phyloP scores from a whole-genome alignment of 495 filamentous ascomycete species.

The Hyaloscypha hepaticicola region DNA sequence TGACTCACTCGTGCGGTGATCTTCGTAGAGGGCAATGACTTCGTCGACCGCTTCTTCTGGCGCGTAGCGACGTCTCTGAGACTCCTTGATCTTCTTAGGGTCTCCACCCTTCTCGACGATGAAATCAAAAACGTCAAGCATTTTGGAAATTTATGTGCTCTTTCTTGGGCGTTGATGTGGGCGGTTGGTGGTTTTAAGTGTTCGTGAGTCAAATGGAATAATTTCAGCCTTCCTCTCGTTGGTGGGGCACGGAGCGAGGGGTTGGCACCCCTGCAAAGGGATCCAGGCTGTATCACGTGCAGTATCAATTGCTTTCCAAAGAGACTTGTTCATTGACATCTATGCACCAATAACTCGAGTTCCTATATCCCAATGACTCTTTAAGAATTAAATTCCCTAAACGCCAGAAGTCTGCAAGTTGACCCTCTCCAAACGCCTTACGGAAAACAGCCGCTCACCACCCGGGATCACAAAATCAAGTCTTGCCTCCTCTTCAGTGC shows the following conservation, averaged over 20 bases:
- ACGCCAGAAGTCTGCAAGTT: conserved; percentile 9
- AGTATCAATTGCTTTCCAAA: neutral
- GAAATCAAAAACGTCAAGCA: conserved; percentile 75
- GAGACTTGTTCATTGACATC: neutral
- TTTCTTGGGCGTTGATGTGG: neutral
- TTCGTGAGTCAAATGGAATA: conserved; percentile 21
- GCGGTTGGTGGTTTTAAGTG: neutral
- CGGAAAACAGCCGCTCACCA: conserved; percentile 2
- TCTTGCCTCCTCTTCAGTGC: neutral
- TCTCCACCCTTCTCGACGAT: conserved; percentile 86
- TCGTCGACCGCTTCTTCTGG: conserved; percentile 84
- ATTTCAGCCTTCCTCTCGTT: conserved; percentile 14
- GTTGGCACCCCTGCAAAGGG: neutral
- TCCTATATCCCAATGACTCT: neutral
- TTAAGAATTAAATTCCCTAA: neutral
- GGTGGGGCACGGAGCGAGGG: conserved; percentile 4
- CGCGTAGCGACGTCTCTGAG: conserved; percentile 77
- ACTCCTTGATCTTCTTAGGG: conserved; percentile 84
- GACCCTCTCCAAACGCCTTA: conserved; percentile 17
- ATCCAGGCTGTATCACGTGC: neutral
- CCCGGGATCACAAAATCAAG: neutral
- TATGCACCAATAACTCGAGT: neutral
- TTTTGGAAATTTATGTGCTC: conserved; percentile 12
- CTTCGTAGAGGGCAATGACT: conserved; percentile 83
- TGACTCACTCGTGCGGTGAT: conserved; percentile 71